These are phyloP conservation scores for Arctium minus DNA, from an alignment of 129 eudicot species.

Conservation along the genomic window DNA sequence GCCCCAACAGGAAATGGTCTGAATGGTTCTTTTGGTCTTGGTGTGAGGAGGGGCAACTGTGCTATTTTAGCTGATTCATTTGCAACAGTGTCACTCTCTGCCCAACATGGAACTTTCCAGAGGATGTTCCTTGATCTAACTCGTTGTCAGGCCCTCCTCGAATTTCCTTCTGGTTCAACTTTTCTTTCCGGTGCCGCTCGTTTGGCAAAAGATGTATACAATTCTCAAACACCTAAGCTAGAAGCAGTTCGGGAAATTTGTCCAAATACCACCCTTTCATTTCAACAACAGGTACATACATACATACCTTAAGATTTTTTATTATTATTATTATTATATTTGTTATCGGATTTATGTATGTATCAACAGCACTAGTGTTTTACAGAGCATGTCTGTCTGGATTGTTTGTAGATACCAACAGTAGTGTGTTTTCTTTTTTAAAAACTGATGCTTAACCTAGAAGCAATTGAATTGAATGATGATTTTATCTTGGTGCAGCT, in stretches of 20 bases:
- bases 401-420: too few species aligned
- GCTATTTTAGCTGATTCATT: slow-evolving; percentile 65
- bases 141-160: slow-evolving; percentile 51
- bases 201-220: slow-evolving; percentile 54
- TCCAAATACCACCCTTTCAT: slow-evolving; percentile 63
- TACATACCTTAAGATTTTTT: not conserved
- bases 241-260: slow-evolving; percentile 61
- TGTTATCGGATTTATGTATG: not conserved
- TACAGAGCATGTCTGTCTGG: too few species aligned
- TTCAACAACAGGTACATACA: slow-evolving; percentile 91
- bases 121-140: slow-evolving; percentile 71
- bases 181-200: slow-evolving; percentile 58
- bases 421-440: not conserved
- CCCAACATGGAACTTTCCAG: slow-evolving; percentile 83
- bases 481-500: slow-evolving; percentile 43
- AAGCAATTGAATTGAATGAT: too few species aligned
- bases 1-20: slow-evolving; percentile 28
- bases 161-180: slow-evolving; percentile 82
- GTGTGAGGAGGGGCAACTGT: slow-evolving; percentile 54
- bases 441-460: not conserved
- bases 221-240: slow-evolving; percentile 40
- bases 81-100: slow-evolving; percentile 67
- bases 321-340: too few species aligned
- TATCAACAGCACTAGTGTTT: too few species aligned
- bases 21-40: slow-evolving; percentile 37